A percentile compares a stretch with the other conserved stretches of the same genome.
Conservation (phyloP, 768 basidiomycete genomes). For the Boletus rex-veris region DNA sequence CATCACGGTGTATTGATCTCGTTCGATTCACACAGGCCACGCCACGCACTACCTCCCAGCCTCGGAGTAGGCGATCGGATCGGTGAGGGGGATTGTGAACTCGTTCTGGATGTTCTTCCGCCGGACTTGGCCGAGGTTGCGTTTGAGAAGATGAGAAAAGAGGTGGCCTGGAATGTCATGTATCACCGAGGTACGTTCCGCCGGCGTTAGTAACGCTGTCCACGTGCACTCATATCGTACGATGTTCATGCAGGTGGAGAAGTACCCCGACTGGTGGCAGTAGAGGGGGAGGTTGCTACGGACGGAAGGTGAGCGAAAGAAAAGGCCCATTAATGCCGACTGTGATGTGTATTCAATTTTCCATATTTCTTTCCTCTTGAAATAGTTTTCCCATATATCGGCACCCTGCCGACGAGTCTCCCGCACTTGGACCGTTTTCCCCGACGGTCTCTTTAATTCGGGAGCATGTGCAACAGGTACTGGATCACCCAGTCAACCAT, state of each 20-base stretch:
- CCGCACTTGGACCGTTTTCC: slow-evolving; percentile 62
- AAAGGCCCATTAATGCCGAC: slow-evolving; percentile 11
- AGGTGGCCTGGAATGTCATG: slow-evolving; percentile 75
- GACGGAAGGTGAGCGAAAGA: slow-evolving; percentile 44
- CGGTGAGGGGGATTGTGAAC: slow-evolving; percentile 66
- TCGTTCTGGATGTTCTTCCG: slow-evolving; percentile 59
- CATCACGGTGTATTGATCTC: slow-evolving; percentile 2
- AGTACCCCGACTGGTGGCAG: slow-evolving; percentile 63
- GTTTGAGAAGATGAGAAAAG: slow-evolving; percentile 55
- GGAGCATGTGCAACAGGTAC: slow-evolving; percentile 52
- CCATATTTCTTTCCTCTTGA: neutral
- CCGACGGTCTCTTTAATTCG: slow-evolving; percentile 66
- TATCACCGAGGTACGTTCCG: slow-evolving; percentile 58
- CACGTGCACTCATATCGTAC: slow-evolving; percentile 1
- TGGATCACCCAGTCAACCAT: slow-evolving; percentile 73
- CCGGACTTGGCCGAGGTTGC: slow-evolving; percentile 50
- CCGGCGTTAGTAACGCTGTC: neutral
- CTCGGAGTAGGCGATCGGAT: slow-evolving; percentile 40
- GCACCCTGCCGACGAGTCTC: slow-evolving; percentile 78
- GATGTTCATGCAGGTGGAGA: slow-evolving; percentile 55
- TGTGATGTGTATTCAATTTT: slow-evolving; percentile 1
- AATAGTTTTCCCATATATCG: slow-evolving; percentile 74
- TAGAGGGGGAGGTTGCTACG: slow-evolving; percentile 50
- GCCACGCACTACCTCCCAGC: slow-evolving; percentile 18
- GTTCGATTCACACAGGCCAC: slow-evolving; percentile 17